These are phyloP conservation scores for Metarhizium brunneum DNA, from an alignment of 2,329 filamentous ascomycete species.

Conservation along the genomic window DNA sequence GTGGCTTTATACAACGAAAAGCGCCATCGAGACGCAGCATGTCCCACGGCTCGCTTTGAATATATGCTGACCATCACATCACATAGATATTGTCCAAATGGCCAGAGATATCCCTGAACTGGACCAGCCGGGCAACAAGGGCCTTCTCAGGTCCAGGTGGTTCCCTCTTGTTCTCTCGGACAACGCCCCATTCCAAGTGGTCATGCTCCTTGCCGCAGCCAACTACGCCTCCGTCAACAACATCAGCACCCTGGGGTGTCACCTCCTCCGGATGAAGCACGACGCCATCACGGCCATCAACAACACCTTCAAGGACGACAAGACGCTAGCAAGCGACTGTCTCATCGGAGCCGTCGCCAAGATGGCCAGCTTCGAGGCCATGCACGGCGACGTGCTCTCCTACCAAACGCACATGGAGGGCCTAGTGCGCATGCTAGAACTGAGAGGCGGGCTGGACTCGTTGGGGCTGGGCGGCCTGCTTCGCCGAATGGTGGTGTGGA, in stretches of 20 bases:
- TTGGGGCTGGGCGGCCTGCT: slow-evolving; percentile 22
- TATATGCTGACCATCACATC: neutral
- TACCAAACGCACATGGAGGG: slow-evolving; percentile 39
- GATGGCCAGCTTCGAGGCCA: slow-evolving; percentile 44
- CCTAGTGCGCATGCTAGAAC: slow-evolving; percentile 29
- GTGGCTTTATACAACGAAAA: no score
- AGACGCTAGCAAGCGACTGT: slow-evolving; percentile 25
- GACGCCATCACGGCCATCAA: slow-evolving; percentile 24
- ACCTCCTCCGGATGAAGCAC: slow-evolving; percentile 31
- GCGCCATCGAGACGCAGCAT: no score
- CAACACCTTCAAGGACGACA: slow-evolving; percentile 20
- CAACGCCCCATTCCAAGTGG: slow-evolving; percentile 15
- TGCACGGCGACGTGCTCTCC: slow-evolving; percentile 31
- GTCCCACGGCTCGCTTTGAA: neutral
- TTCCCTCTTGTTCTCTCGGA: slow-evolving; percentile 18
- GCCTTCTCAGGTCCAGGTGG: slow-evolving; percentile 18
- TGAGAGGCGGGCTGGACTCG: slow-evolving; percentile 19
- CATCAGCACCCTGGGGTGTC: slow-evolving; percentile 5
- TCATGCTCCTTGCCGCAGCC: slow-evolving; percentile 19
- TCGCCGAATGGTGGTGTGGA: slow-evolving; percentile 34
- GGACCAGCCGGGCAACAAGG: slow-evolving; percentile 14
- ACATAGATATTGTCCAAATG: slow-evolving; percentile 18
- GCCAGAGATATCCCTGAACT: slow-evolving; percentile 20
- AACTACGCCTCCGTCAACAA: slow-evolving; percentile 14
- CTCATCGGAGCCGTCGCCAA: slow-evolving; percentile 38